phyloP scores from a whole-genome alignment of 208 protist genomes.

The Leishmania amazonensis region DNA sequence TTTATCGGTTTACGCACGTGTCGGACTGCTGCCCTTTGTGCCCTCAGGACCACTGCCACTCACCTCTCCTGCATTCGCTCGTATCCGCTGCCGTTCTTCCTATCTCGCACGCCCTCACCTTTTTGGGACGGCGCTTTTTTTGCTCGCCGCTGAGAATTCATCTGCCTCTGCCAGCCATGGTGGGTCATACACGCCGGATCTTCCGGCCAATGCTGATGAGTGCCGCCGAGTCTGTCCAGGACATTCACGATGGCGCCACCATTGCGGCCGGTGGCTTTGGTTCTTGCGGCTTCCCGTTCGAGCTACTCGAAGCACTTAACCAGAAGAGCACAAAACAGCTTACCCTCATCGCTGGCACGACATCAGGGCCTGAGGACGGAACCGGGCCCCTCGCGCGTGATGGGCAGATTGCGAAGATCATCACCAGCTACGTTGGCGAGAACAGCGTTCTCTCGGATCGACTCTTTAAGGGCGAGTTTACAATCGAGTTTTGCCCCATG shows the following conservation, averaged over 20 bases:
- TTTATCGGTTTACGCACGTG: background rate
- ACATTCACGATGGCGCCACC: conserved; percentile 50
- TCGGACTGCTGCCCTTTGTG: background rate
- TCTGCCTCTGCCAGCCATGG: conserved; percentile 8
- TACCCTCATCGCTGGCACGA: conserved; percentile 89
- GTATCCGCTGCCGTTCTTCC: background rate
- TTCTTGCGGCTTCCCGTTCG: conserved; percentile 90
- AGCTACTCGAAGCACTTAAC: conserved; percentile 80
- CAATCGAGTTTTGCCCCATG: conserved; percentile 94
- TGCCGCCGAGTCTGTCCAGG: conserved; percentile 49
- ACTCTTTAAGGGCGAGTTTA: conserved; percentile 91
- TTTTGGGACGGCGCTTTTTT: background rate
- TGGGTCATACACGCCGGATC: conserved; percentile 17
- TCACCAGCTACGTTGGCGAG: conserved; percentile 95
- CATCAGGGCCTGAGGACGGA: conserved; percentile 84
- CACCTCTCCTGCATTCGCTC: background rate
- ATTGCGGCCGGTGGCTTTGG: conserved; percentile 91
- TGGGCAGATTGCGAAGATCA: conserved; percentile 71
- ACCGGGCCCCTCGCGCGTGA: conserved; percentile 86
- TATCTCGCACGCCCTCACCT: background rate
- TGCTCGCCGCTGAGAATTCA: no score
- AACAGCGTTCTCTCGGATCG: conserved; percentile 87
- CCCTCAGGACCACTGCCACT: conserved; percentile 20
- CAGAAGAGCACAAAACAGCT: conserved; percentile 63
- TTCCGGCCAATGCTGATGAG: conserved; percentile 30